A percentile compares a stretch with the other conserved stretches of the same genome.
These are phyloP conservation scores for Paramecium tetraurelia DNA, from an alignment of 73 alveolate genomes.

Conservation along the genomic window DNA sequence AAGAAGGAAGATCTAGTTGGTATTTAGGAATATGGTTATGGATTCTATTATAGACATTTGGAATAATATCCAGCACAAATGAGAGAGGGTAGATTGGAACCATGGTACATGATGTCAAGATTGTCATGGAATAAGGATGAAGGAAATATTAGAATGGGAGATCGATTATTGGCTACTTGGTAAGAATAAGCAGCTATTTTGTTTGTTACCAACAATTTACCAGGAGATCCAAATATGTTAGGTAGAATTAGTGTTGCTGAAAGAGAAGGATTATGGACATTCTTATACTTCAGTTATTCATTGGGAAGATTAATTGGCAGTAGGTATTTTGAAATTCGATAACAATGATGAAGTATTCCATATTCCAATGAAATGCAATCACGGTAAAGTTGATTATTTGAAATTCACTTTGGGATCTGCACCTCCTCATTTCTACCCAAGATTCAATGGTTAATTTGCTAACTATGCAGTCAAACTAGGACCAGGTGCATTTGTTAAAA, in stretches of 20 bases:
- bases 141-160: slow-evolving; percentile 49
- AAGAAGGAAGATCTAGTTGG: not conserved
- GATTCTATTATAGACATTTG: slow-evolving; percentile 12
- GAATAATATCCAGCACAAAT: slow-evolving; percentile 6
- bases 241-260: not conserved
- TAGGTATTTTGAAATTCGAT: slow-evolving; percentile 6
- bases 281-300: slow-evolving; percentile 43
- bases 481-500: not conserved
- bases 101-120: slow-evolving; percentile 45
- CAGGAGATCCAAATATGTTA: slow-evolving; percentile 5
- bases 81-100: not conserved
- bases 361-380: not conserved
- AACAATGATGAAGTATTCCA: not conserved
- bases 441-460: slow-evolving; percentile 40
- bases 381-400: not conserved
- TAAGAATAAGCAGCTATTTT: not conserved
- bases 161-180: slow-evolving; percentile 27
- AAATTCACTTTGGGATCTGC: slow-evolving; percentile 26
- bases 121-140: not conserved
- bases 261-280: slow-evolving; percentile 49
- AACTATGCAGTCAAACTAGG: slow-evolving; percentile 39
- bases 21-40: slow-evolving; percentile 32
- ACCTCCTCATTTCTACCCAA: not conserved
- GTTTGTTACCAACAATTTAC: slow-evolving; percentile 5
- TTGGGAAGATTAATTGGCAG: not conserved